These are phyloP conservation scores for Rhizoctonia solani DNA, from an alignment of 1,284 basidiomycete species.

Conservation along the genomic window DNA sequence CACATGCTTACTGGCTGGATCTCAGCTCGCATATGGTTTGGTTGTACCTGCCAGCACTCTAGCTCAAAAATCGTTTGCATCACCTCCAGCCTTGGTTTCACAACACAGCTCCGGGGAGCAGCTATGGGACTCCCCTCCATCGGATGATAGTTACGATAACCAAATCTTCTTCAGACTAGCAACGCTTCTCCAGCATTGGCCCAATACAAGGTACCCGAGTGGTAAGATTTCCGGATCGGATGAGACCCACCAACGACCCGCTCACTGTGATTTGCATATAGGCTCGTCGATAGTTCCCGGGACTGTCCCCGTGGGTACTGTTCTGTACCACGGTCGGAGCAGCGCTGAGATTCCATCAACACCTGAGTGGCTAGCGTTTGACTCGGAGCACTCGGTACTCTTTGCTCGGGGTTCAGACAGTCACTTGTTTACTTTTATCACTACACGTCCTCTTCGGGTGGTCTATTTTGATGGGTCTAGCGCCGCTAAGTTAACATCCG, in stretches of 20 bases:
- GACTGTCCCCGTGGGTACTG: slow-evolving; percentile 48
- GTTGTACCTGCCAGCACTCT: neutral
- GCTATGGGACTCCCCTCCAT: slow-evolving; percentile 1
- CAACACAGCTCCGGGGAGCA: too few species aligned
- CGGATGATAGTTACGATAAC: slow-evolving; percentile 38
- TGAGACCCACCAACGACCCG: neutral
- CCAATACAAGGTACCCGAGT: slow-evolving; percentile 55
- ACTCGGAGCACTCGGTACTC: slow-evolving; percentile 51
- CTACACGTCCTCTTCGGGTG: slow-evolving; percentile 48
- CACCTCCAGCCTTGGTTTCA: neutral
- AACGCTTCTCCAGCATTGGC: slow-evolving; percentile 56
- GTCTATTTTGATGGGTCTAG: slow-evolving; percentile 54
- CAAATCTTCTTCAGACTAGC: slow-evolving; percentile 52
- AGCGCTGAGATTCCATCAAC: slow-evolving; percentile 42
- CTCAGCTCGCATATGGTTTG: neutral
- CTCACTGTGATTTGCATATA: neutral
- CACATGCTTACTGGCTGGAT: neutral
- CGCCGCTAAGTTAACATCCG: slow-evolving; percentile 47
- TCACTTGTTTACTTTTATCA: slow-evolving; percentile 46
- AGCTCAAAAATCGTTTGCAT: neutral
- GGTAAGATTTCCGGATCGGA: slow-evolving; percentile 42
- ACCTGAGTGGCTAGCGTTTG: slow-evolving; percentile 52
- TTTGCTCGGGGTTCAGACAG: slow-evolving; percentile 40
- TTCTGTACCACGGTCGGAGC: slow-evolving; percentile 50
- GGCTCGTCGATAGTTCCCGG: slow-evolving; percentile 52